Evolutionary conservation across 1,139 yeast species (phyloP), one percentile per base, ranked within the genome.

Genomic region (Wickerhamomyces sp.): DNA sequence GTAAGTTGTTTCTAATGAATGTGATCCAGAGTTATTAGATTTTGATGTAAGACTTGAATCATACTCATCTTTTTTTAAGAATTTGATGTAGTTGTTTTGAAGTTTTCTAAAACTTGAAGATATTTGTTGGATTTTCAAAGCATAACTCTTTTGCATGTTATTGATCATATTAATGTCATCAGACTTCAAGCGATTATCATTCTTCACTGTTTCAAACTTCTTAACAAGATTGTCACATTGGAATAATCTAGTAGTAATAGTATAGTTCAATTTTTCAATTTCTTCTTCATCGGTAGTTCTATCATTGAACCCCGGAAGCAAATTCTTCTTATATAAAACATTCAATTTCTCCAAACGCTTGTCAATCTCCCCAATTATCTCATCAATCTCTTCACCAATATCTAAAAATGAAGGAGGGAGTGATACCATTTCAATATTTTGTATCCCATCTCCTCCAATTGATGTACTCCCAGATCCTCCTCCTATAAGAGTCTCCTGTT

Each of bases 231-330:
- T 78, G 61, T 90, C 94, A 60, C 95, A 84, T 49, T 76, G 73
- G 61, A 90, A 96, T 63, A 86, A 78, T 55, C 76, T 70, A 64
- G 79, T 73, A 27, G 96, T 86, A 43, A 91, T 81, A 27, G 77
- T 73, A 57, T 78, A 82, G 46, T 93, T 89, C 55, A 88, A 65
- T 45, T 78, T 78, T 61, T 91, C 97, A 52, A 94, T 89, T 49
- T 75, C 78, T 52, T 84, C 88, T 55, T 84, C 85, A 53, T 81
- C 81, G 26, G 73, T 72, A 3, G 80, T 75, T 52, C 87, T 76
- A 61, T 91, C 97, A 53, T 78, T 82, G 59, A 90, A 87, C 36
- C 93, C 93, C 2, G 96, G 96, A 41, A 93, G 75, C 30, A 93
- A 73, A 54, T 91, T 85, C 64, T 84, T 85, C 62, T 86, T 84